phyloP scores from a whole-genome alignment of 768 basidiomycete species.

The Kwoniella heveanensis region DNA sequence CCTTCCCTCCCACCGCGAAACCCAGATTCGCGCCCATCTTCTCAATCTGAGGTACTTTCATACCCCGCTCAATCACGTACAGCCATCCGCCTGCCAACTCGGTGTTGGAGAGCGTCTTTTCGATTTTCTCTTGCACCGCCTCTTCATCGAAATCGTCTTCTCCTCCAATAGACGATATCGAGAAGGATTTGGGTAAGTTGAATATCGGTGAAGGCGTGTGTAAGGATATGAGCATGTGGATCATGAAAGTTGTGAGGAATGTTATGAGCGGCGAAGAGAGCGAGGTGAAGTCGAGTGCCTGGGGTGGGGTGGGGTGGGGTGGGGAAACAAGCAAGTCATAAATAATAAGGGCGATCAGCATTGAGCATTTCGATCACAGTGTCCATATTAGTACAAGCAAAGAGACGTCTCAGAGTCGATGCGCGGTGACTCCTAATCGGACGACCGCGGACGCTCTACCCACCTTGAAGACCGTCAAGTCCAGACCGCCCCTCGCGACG shows the following conservation, averaged over 20 bases:
- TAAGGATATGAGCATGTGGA: slow-evolving; percentile 70
- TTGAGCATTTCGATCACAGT: no score
- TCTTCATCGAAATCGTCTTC: slow-evolving; percentile 41
- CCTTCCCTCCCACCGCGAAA: slow-evolving; percentile 49
- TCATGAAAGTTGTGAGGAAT: slow-evolving; percentile 74
- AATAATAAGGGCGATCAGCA: no score
- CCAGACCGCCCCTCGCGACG: slow-evolving; percentile 78
- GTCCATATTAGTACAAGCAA: no score
- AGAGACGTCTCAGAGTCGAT: no score
- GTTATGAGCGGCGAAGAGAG: slow-evolving; percentile 66
- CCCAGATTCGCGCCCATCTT: not conserved
- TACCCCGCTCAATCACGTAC: slow-evolving; percentile 63
- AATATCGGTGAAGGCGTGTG: slow-evolving; percentile 74
- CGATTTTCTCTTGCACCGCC: slow-evolving; percentile 69
- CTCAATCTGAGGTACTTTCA: slow-evolving; percentile 24
- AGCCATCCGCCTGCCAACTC: slow-evolving; percentile 73
- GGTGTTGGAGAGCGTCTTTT: slow-evolving; percentile 69
- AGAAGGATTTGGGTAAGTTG: slow-evolving; percentile 39
- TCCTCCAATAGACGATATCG: not conserved
- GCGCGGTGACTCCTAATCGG: no score
- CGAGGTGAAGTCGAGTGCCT: slow-evolving; percentile 85
- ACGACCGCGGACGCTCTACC: slow-evolving; percentile 6
- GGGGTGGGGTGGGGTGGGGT: no score
- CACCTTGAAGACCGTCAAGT: slow-evolving; percentile 82
- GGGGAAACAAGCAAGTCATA: no score